Conservation (phyloP, 345 rosid species). For the Eucalyptus rudis region DNA sequence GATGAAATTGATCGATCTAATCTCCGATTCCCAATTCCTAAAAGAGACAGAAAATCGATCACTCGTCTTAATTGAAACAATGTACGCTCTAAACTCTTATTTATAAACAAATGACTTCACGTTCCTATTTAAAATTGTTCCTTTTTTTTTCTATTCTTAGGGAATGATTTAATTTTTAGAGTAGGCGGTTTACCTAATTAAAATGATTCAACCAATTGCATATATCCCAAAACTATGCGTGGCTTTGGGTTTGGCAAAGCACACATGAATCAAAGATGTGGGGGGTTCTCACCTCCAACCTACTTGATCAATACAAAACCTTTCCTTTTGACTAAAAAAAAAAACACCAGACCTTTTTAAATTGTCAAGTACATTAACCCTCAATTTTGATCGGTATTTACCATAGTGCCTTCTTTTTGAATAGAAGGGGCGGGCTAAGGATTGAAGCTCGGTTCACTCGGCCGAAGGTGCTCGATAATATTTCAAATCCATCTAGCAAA, state of each 20-base stretch:
- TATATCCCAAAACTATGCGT: not conserved
- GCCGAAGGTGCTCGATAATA: not conserved
- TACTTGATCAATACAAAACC: fast-evolving
- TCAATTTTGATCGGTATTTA: not conserved
- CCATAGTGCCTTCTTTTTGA: fast-evolving
- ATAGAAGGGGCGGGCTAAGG: not conserved
- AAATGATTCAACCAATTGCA: not conserved
- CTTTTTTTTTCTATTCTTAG: no score
- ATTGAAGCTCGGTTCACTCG: not conserved
- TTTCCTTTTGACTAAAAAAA: no score
- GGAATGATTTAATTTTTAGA: not conserved
- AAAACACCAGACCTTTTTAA: no score
- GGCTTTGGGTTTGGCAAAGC: not conserved
- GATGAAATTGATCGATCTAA: fast-evolving
- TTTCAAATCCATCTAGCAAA: not conserved
- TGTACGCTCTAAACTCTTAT: fast-evolving
- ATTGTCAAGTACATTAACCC: fast-evolving
- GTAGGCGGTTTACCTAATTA: not conserved
- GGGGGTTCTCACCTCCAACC: not conserved
- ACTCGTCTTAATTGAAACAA: no score
- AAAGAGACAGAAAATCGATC: fast-evolving
- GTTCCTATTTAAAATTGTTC: no score
- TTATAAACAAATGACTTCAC: no score
- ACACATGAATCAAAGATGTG: not conserved
- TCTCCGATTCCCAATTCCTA: fast-evolving